A percentile compares a stretch with the other conserved stretches of the same genome.
phyloP scores from a whole-genome alignment of 1,284 basidiomycete genomes.

The Cryptococcus floricola region DNA sequence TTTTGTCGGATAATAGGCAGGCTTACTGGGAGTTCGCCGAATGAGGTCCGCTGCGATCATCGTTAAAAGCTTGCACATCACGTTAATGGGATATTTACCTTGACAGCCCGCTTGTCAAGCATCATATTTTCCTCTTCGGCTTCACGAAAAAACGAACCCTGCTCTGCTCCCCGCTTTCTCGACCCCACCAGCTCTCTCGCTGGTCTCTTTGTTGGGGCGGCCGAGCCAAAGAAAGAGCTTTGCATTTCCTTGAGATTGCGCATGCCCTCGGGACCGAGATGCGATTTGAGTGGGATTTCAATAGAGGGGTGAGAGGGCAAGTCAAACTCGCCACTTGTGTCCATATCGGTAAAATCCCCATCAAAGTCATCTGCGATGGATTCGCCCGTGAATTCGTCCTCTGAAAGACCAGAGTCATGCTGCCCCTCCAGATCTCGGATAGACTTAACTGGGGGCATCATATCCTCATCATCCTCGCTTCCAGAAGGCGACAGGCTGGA shows the following conservation, averaged over 20 bases:
- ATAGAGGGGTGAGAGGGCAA: constrained; percentile 9
- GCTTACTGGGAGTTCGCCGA: constrained; percentile 63
- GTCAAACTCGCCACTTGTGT: constrained; percentile 5
- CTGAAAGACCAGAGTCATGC: constrained; percentile 27
- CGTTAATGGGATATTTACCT: constrained; percentile 51
- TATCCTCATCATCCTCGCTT: constrained; percentile 16
- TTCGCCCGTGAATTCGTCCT: constrained; percentile 16
- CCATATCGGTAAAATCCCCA: constrained; percentile 18
- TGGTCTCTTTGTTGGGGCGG: neutral
- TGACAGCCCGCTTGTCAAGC: constrained; percentile 61
- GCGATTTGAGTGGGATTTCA: constrained; percentile 27
- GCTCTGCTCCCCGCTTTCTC: constrained; percentile 12
- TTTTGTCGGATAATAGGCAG: constrained; percentile 57
- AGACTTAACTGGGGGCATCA: constrained; percentile 38
- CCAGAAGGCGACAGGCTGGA: constrained; percentile 6
- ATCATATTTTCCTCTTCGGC: constrained; percentile 70
- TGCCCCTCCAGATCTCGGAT: constrained; percentile 28
- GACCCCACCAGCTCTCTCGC: neutral
- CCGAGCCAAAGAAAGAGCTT: constrained; percentile 64
- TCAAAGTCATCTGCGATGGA: constrained; percentile 36
- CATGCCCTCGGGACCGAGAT: constrained; percentile 63
- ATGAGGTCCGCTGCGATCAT: constrained; percentile 62
- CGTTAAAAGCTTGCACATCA: neutral
- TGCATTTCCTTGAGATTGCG: constrained; percentile 90
- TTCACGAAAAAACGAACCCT: constrained; percentile 52